A percentile compares a stretch with the other conserved stretches of the same genome.
phyloP scores from a whole-genome alignment of 306 rosid genomes.

The Mimosa bimucronata region DNA sequence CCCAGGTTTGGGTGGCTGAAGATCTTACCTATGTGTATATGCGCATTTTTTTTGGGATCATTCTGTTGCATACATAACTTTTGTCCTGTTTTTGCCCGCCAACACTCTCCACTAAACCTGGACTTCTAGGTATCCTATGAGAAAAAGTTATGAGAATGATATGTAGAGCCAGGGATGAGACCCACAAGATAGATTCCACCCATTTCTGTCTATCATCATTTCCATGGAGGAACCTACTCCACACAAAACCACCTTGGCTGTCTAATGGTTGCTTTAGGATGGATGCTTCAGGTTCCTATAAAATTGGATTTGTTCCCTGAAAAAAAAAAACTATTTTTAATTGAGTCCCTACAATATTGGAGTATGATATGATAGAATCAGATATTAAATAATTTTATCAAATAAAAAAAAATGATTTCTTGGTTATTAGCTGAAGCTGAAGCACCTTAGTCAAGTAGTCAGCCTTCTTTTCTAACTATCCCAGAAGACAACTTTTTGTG shows the following conservation, averaged over 20 bases:
- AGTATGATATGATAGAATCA: neutral
- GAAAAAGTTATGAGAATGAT: neutral
- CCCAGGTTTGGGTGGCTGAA: neutral
- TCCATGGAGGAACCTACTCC: neutral
- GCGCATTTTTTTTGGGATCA: neutral
- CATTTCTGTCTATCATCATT: neutral
- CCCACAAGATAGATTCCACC: neutral
- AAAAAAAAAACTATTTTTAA: neutral
- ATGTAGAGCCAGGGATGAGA: neutral
- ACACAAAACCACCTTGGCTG: neutral
- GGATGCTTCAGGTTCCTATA: neutral
- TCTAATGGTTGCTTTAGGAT: neutral
- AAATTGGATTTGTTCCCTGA: neutral
- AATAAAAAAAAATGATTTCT: neutral
- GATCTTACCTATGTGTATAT: neutral
- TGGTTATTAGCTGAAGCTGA: neutral
- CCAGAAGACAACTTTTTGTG: neutral
- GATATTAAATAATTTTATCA: neutral
- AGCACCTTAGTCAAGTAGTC: neutral
- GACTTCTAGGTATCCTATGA: neutral
- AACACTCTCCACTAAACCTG: neutral
- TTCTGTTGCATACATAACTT: neutral
- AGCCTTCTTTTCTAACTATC: neutral
- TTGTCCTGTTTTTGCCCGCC: slow-evolving; percentile 9
- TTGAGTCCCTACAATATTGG: neutral